Percentiles rank a stretch among this genome's conserved stretches.
phyloP scores from a whole-genome alignment of 1,284 basidiomycete species.

The Moesziomyces sp. region DNA sequence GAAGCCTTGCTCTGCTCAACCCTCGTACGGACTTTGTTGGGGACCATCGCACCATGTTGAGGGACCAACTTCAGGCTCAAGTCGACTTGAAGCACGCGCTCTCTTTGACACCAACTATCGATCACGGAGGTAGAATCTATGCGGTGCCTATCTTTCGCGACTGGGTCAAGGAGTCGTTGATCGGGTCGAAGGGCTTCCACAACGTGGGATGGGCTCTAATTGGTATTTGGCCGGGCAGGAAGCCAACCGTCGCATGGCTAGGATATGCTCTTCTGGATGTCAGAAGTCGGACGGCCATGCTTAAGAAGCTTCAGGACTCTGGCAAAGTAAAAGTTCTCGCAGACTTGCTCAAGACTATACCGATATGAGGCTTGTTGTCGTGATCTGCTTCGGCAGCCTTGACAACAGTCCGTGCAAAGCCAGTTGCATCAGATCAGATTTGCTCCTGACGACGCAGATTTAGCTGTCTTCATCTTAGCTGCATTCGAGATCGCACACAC shows the following conservation, averaged over 20 bases:
- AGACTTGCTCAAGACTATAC: not conserved
- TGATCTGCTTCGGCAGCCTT: too few species aligned
- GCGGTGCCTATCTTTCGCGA: constrained; percentile 16
- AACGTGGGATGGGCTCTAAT: constrained; percentile 15
- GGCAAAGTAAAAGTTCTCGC: not conserved
- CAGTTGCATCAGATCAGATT: too few species aligned
- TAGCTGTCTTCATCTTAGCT: too few species aligned
- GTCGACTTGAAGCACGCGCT: constrained; percentile 2
- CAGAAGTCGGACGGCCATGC: not conserved
- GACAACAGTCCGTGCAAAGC: too few species aligned
- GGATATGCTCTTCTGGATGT: constrained; percentile 9
- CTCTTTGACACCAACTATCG: not conserved
- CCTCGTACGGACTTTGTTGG: too few species aligned
- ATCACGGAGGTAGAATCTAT: constrained; percentile 4
- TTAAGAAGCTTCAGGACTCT: not conserved
- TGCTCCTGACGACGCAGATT: too few species aligned
- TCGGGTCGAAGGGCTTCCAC: not conserved
- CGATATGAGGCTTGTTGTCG: not conserved
- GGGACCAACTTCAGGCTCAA: constrained; percentile 4
- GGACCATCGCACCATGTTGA: constrained; percentile 7
- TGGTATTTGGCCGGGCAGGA: not conserved
- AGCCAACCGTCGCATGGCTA: constrained; percentile 4
- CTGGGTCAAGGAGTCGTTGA: not conserved
- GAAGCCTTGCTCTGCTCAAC: not conserved
- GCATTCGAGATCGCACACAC: too few species aligned